A percentile compares a stretch with the other conserved stretches of the same genome.
Evolutionary conservation across 805 yeast genomes (phyloP).

Genomic region (Ogataea sp.): DNA sequence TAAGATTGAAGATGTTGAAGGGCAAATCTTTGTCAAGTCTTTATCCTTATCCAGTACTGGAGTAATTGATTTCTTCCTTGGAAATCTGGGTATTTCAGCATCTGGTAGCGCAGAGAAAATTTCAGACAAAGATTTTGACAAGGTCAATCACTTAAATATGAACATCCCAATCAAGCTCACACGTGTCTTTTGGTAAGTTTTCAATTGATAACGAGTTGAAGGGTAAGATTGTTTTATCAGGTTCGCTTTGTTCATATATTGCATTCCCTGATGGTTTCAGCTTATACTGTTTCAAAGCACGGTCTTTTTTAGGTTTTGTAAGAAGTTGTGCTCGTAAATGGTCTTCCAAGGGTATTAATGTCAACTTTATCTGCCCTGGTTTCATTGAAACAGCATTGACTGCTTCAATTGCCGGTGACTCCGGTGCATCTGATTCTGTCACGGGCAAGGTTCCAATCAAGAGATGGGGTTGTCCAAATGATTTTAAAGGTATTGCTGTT

Average conservation of each 20-base stretch:
- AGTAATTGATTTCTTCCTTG: conserved; percentile 23
- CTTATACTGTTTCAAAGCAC: conserved; percentile 36
- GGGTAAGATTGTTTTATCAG: conserved; percentile 36
- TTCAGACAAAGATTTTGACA: conserved; percentile 29
- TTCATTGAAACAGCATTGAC: conserved; percentile 41
- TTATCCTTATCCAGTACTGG: conserved; percentile 21
- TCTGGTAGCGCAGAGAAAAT: conserved; percentile 25
- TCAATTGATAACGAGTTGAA: conserved; percentile 22
- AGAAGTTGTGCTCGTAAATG: conserved; percentile 36
- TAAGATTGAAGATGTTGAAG: conserved; percentile 21
- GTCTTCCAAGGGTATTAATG: conserved; percentile 35
- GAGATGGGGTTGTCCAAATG: conserved; percentile 41
- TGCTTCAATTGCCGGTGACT: conserved; percentile 18
- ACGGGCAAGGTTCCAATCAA: conserved; percentile 34
- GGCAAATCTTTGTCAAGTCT: conserved; percentile 22
- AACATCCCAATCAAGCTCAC: conserved; percentile 29
- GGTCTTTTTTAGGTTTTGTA: conserved; percentile 29
- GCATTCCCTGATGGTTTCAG: conserved; percentile 30
- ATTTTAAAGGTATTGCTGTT: conserved; percentile 34
- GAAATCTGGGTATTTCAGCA: conserved; percentile 27
- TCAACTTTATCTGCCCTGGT: conserved; percentile 45
- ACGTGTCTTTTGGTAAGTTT: conserved; percentile 27
- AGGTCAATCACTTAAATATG: conserved; percentile 33
- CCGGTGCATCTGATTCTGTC: conserved; percentile 19
- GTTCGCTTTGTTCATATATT: conserved; percentile 32